A percentile compares a stretch with the other conserved stretches of the same genome.
These are phyloP conservation scores for Wickerhamiella azymoides DNA, from an alignment of 805 yeast genomes.

Conservation along the genomic window DNA sequence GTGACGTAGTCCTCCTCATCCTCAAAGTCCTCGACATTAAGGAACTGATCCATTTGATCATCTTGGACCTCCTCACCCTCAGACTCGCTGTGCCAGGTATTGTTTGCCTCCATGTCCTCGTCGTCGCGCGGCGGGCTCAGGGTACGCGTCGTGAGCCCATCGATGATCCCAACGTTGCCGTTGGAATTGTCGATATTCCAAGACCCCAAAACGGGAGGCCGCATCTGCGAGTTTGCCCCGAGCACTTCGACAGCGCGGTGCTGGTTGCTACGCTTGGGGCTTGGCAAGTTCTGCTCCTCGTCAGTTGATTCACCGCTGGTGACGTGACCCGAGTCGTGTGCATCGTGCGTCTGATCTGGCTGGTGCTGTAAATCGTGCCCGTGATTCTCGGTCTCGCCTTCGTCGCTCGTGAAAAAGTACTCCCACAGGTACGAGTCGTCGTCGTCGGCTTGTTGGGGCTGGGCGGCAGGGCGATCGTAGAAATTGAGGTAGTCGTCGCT, in stretches of 20 bases:
- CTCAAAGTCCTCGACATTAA: constrained; percentile 66
- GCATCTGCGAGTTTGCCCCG: constrained; percentile 69
- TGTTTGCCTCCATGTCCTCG: constrained; percentile 2
- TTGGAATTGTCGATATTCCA: constrained; percentile 60
- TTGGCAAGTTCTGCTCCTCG: constrained; percentile 75
- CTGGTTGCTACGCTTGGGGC: constrained; percentile 50
- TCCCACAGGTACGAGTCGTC: constrained; percentile 66
- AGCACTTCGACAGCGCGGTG: constrained; percentile 86
- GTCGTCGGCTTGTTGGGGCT: constrained; percentile 29
- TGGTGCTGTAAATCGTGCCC: constrained; percentile 18
- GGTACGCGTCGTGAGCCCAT: constrained; percentile 82
- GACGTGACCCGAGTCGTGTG: not conserved
- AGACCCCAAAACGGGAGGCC: constrained; percentile 87
- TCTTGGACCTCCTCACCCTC: constrained; percentile 27
- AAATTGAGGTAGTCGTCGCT: constrained; percentile 18
- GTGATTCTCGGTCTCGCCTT: constrained; percentile 20
- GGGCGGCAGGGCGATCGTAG: constrained; percentile 2
- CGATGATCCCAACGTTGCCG: constrained; percentile 86
- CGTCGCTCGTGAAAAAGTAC: constrained; percentile 45
- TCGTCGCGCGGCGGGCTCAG: constrained; percentile 36
- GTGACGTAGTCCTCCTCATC: constrained; percentile 22
- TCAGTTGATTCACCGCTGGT: constrained; percentile 74
- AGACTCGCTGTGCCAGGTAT: constrained; percentile 25
- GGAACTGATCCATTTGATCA: constrained; percentile 58
- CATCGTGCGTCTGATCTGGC: constrained; percentile 11